Evolutionary conservation across 2,329 filamentous ascomycete genomes (phyloP).

Genomic region (Alternaria angustiovoidea): DNA sequence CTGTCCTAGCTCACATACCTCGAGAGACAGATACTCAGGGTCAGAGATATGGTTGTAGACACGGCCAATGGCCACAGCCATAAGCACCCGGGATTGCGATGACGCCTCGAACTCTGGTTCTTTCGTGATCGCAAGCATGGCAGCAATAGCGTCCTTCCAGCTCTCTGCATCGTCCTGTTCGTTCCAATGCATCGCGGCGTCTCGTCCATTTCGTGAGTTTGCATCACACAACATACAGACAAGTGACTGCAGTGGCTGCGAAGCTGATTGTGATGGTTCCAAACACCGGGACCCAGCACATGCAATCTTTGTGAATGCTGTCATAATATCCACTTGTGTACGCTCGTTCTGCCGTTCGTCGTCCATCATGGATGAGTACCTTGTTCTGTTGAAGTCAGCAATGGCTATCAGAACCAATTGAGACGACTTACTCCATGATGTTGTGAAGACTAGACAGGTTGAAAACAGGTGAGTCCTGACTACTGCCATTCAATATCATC

Average conservation of each 20-base stretch:
- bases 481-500: constrained; percentile 34
- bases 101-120: constrained; percentile 41
- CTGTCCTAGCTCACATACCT: constrained; percentile 73
- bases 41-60: constrained; percentile 72
- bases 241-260: constrained; percentile 21
- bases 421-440: constrained; percentile 35
- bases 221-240: constrained; percentile 40
- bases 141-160: constrained; percentile 45
- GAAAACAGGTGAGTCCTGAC: constrained; percentile 29
- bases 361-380: constrained; percentile 30
- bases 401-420: too few species aligned
- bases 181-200: constrained; percentile 36
- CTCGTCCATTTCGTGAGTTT: constrained; percentile 1
- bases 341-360: constrained; percentile 25
- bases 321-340: constrained; percentile 35
- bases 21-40: constrained; percentile 69
- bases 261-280: neutral
- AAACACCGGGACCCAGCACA: constrained; percentile 44
- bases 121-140: constrained; percentile 41
- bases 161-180: constrained; percentile 26
- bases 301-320: constrained; percentile 42
- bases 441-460: constrained; percentile 35
- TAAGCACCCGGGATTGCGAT: constrained; percentile 39
- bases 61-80: constrained; percentile 64
- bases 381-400: constrained; percentile 32